Evolutionary conservation across 116 monocot genomes (phyloP).

Genomic region (Cymodocea nodosa): DNA sequence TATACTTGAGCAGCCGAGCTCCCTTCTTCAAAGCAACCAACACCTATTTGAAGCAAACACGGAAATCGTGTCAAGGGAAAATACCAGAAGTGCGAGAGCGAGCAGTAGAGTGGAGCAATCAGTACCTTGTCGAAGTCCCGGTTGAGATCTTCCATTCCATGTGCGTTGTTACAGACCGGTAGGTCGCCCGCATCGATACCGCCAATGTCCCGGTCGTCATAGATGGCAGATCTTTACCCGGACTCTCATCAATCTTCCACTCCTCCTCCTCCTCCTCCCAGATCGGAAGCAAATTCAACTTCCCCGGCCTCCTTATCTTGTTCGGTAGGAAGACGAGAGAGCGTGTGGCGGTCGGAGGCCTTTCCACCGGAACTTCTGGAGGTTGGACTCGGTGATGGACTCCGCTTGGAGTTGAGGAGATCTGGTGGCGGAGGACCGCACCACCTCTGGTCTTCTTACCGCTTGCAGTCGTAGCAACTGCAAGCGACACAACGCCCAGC

Average conservation of each 20-base stretch:
- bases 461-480: no score
- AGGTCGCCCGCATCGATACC: conserved; percentile 23
- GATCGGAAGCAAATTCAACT: neutral
- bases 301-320: no score
- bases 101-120: no score
- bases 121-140: conserved; percentile 37
- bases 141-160: conserved; percentile 70
- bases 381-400: no score
- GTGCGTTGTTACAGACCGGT: conserved; percentile 15
- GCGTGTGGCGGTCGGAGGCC: no score
- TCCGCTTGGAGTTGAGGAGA: no score
- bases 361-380: no score
- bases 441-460: no score
- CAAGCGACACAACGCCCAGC: no score
- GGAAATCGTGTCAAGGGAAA: neutral
- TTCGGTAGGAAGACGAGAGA: no score
- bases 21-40: conserved; percentile 63
- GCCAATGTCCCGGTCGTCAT: conserved; percentile 34
- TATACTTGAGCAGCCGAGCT: conserved; percentile 53
- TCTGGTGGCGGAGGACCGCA: no score
- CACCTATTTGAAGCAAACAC: conserved; percentile 10
- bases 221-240: conserved; percentile 23
- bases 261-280: conserved; percentile 3
- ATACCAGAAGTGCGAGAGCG: neutral
- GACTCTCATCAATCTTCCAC: conserved; percentile 37